Percentiles rank a stretch among this genome's conserved stretches.
These are phyloP conservation scores for Termitomyces sp. DNA, from an alignment of 768 basidiomycete genomes.

Conservation along the genomic window DNA sequence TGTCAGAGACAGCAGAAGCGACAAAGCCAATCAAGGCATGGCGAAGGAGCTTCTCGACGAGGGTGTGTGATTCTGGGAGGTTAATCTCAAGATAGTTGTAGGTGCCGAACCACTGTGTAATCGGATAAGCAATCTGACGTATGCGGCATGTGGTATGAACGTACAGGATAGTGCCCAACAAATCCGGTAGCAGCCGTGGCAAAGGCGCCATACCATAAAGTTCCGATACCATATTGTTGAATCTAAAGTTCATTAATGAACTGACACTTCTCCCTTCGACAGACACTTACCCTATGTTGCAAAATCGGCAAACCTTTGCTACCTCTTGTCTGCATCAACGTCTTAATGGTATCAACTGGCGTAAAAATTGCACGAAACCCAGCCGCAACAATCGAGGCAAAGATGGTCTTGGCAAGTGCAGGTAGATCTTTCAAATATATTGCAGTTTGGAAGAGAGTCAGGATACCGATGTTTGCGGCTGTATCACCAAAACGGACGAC, in stretches of 20 bases:
- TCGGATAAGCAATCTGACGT: background rate
- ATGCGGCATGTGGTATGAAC: slow-evolving; percentile 11
- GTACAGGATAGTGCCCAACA: slow-evolving; percentile 83
- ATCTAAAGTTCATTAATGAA: slow-evolving; percentile 34
- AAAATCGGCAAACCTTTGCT: slow-evolving; percentile 62
- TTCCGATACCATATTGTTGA: slow-evolving; percentile 66
- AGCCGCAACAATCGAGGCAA: slow-evolving; percentile 75
- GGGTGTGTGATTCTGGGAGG: slow-evolving; percentile 51
- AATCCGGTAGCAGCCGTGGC: slow-evolving; percentile 93
- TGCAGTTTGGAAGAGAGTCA: slow-evolving; percentile 78
- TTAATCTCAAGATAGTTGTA: slow-evolving; percentile 73
- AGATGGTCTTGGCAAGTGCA: slow-evolving; percentile 64
- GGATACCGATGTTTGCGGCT: slow-evolving; percentile 87
- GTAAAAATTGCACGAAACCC: slow-evolving; percentile 87
- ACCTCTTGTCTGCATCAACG: slow-evolving; percentile 91
- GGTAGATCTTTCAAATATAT: slow-evolving; percentile 63
- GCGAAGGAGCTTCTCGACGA: slow-evolving; percentile 58
- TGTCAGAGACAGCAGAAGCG: slow-evolving; percentile 83
- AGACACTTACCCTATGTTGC: slow-evolving; percentile 46
- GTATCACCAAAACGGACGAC: slow-evolving; percentile 91
- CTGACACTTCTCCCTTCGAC: background rate
- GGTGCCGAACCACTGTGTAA: slow-evolving; percentile 67
- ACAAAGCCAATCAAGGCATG: slow-evolving; percentile 90
- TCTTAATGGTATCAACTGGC: slow-evolving; percentile 92
- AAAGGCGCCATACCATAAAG: slow-evolving; percentile 86